These are phyloP conservation scores for Strigomonas culicis DNA, from an alignment of 208 protist genomes.

Conservation along the genomic window DNA sequence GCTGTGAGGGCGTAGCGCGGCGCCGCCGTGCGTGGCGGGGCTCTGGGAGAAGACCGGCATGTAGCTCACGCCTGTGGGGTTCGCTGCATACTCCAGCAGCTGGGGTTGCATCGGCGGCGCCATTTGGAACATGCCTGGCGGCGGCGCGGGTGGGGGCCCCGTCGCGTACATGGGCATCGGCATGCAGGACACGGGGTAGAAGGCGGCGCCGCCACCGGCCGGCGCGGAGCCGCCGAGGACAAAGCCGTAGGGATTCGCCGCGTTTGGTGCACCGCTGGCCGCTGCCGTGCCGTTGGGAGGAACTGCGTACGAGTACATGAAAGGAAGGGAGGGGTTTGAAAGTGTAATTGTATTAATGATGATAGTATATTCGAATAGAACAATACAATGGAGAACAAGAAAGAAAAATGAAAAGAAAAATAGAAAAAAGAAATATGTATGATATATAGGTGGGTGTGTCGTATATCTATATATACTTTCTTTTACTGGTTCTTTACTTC, in stretches of 20 bases:
- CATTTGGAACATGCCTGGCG: no score
- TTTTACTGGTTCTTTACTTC: neutral
- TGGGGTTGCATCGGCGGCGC: no score
- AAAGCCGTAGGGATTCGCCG: constrained; percentile 17
- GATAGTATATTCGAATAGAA: neutral
- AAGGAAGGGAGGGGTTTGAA: neutral
- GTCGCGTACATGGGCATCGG: neutral
- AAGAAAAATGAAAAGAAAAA: constrained; percentile 1
- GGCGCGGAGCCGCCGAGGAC: constrained; percentile 18
- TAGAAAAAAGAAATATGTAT: neutral
- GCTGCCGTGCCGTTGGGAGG: constrained; percentile 79
- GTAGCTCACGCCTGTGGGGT: no score
- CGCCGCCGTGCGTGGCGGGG: no score
- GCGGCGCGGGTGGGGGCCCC: neutral
- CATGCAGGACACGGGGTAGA: neutral
- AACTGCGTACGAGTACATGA: constrained; percentile 60
- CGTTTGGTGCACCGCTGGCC: constrained; percentile 14
- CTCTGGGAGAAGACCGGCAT: no score
- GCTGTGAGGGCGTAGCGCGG: no score
- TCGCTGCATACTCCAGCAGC: no score
- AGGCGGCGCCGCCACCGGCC: neutral
- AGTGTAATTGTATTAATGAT: neutral
- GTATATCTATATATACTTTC: neutral
- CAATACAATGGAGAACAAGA: neutral
- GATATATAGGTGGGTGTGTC: neutral